Evolutionary conservation across 1,284 basidiomycete species (phyloP).

Genomic region (Ustilago crameri): DNA sequence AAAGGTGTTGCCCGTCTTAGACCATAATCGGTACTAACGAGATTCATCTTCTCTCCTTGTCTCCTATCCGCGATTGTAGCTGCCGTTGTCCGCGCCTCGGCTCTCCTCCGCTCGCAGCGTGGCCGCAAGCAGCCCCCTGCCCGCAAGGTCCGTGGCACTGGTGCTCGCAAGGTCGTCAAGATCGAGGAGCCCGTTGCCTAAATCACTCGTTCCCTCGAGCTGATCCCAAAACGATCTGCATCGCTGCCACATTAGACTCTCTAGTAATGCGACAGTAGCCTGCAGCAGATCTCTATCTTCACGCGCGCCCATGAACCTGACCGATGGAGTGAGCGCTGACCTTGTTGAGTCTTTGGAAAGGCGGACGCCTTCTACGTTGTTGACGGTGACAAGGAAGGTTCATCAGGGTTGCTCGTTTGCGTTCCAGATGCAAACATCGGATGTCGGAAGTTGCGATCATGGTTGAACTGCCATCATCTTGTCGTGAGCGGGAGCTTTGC

Average conservation of each 20-base stretch:
- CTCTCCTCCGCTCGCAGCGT: conserved; percentile 60
- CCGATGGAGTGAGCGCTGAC: no score
- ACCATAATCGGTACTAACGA: conserved; percentile 20
- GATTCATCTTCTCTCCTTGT: background rate
- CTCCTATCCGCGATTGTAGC: conserved; percentile 25
- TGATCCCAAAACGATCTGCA: conserved; percentile 10
- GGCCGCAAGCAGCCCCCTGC: conserved; percentile 46
- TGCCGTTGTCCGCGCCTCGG: conserved; percentile 64
- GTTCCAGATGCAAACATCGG: background rate
- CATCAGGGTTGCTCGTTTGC: background rate
- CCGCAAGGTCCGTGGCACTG: conserved; percentile 50
- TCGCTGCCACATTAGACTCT: conserved; percentile 4
- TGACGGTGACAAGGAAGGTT: background rate
- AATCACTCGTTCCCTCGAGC: conserved; percentile 3
- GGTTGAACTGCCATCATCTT: background rate
- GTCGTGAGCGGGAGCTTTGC: no score
- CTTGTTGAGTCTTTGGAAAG: no score
- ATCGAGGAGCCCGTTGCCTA: conserved; percentile 42
- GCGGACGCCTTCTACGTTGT: background rate
- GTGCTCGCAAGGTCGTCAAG: conserved; percentile 47
- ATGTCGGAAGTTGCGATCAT: background rate
- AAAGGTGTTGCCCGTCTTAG: background rate
- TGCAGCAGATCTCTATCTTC: conserved; percentile 8
- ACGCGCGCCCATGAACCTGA: no score
- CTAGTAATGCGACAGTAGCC: conserved; percentile 18